Evolutionary conservation across 2,329 filamentous ascomycete species (phyloP).

Genomic region (Clarireedia sp.): DNA sequence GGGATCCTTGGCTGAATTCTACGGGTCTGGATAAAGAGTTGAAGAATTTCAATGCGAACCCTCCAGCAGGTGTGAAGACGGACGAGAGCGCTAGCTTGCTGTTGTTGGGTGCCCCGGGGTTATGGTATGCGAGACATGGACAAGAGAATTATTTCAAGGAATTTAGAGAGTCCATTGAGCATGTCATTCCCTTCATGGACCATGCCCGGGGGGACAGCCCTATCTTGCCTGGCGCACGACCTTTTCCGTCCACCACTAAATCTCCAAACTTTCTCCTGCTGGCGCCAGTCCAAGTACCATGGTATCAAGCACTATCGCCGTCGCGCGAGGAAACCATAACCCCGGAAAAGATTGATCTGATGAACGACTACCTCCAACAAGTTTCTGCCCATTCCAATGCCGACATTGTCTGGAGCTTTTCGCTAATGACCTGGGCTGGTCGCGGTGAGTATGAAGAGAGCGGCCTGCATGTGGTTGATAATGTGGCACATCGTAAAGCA

Average conservation of each 20-base stretch:
- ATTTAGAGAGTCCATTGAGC: constrained; percentile 40
- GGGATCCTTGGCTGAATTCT: constrained; percentile 55
- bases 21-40: constrained; percentile 36
- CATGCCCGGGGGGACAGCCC: constrained; percentile 23
- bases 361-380: constrained; percentile 44
- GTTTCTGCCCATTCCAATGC: constrained; percentile 34
- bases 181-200: constrained; percentile 35
- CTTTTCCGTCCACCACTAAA: constrained; percentile 15
- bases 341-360: constrained; percentile 39
- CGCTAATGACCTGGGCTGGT: constrained; percentile 37
- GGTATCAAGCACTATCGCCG: constrained; percentile 25
- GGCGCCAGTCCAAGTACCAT: constrained; percentile 30
- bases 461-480: constrained; percentile 41
- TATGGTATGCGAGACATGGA: constrained; percentile 47
- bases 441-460: constrained; percentile 36
- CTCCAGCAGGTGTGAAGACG: constrained; percentile 6
- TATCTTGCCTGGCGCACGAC: constrained; percentile 14
- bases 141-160: constrained; percentile 36
- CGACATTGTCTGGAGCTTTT: constrained; percentile 43
- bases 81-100: constrained; percentile 38
- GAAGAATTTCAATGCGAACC: constrained; percentile 29
- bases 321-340: constrained; percentile 36
- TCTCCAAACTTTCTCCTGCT: constrained; percentile 25
- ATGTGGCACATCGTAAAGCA: constrained; percentile 39
- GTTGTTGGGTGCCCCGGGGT: constrained; percentile 44